Percentiles rank a stretch among this genome's conserved stretches.
These are phyloP conservation scores for Pinus taeda DNA, from an alignment of 75 land plant species.

Conservation along the genomic window DNA sequence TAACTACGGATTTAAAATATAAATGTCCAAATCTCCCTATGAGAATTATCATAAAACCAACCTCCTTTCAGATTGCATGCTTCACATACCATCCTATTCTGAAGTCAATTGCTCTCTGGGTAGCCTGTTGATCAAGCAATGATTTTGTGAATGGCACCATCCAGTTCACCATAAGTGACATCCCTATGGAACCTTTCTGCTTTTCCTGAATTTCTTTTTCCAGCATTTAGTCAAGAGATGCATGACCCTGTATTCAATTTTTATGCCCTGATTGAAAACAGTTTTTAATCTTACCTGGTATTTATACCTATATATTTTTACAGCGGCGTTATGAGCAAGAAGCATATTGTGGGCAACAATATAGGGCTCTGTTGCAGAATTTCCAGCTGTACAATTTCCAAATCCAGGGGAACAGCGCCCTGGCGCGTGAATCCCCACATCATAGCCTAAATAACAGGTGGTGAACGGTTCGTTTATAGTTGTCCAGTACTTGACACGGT, in stretches of 20 bases:
- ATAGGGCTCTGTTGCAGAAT: slow-evolving; percentile 52
- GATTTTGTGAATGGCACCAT: slow-evolving; percentile 21
- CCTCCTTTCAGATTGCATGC: too few relatives aligned
- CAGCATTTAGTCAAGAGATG: too few relatives aligned
- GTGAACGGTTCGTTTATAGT: slow-evolving; percentile 39
- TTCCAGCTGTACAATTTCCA: slow-evolving; percentile 38
- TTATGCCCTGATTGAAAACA: too few relatives aligned
- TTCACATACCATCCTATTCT: slow-evolving; percentile 19
- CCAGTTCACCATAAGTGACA: slow-evolving; percentile 24
- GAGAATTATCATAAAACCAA: background rate
- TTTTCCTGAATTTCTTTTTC: slow-evolving; percentile 12
- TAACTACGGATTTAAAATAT: too few relatives aligned
- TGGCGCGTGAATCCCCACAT: slow-evolving; percentile 28
- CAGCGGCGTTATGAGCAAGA: slow-evolving; percentile 47
- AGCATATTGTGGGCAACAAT: slow-evolving; percentile 43
- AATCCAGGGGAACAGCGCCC: slow-evolving; percentile 29
- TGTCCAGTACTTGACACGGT: slow-evolving; percentile 48
- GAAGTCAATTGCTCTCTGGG: slow-evolving; percentile 28
- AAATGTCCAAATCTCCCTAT: too few relatives aligned
- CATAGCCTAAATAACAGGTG: slow-evolving; percentile 11
- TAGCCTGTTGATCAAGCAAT: slow-evolving; percentile 18
- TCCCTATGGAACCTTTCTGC: slow-evolving; percentile 28
- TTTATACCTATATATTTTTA: slow-evolving; percentile 17
- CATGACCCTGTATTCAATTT: too few relatives aligned
- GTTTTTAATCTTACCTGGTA: slow-evolving; percentile 10